Percentiles rank a stretch among this genome's conserved stretches.
Conservation (phyloP, 129 eudicot species). For the Escallonia rubra region DNA sequence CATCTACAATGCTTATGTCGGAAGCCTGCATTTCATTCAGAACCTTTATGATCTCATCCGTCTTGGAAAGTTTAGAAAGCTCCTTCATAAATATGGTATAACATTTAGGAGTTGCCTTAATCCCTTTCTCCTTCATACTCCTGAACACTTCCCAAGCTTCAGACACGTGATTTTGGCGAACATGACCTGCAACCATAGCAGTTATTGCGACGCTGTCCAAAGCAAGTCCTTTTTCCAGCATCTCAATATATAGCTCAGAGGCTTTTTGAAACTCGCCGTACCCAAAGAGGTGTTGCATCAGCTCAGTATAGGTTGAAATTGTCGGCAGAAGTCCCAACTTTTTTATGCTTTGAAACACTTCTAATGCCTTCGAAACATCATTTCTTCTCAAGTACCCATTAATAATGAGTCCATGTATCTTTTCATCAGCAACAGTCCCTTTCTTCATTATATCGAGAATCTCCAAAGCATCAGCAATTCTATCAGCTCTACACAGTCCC, state of each 20-base stretch:
- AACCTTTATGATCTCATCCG: constrained; percentile 55
- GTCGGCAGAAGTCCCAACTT: constrained; percentile 38
- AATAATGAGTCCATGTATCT: constrained; percentile 46
- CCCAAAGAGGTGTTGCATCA: constrained; percentile 61
- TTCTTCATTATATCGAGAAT: constrained; percentile 73
- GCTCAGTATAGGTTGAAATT: constrained; percentile 54
- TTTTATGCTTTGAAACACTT: constrained; percentile 45
- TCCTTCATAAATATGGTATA: constrained; percentile 58
- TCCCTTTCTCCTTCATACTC: constrained; percentile 63
- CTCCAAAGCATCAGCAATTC: constrained; percentile 69
- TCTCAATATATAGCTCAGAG: constrained; percentile 41
- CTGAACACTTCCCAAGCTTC: constrained; percentile 62
- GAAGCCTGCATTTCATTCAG: constrained; percentile 47
- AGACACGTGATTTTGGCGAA: constrained; percentile 44
- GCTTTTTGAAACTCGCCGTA: constrained; percentile 54
- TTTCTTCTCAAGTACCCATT: constrained; percentile 61
- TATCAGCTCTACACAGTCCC: constrained; percentile 64
- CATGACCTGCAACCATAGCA: constrained; percentile 60
- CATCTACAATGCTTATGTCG: constrained; percentile 30
- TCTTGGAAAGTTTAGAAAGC: constrained; percentile 51
- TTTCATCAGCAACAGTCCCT: constrained; percentile 28
- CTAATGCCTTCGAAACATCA: constrained; percentile 39
- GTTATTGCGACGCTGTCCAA: constrained; percentile 60
- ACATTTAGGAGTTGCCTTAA: constrained; percentile 43
- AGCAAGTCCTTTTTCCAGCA: constrained; percentile 53